Evolutionary conservation across 805 yeast genomes (phyloP), one percentile per base, ranked within the genome.

Genomic region (Sugiyamaella mastotermitis): DNA sequence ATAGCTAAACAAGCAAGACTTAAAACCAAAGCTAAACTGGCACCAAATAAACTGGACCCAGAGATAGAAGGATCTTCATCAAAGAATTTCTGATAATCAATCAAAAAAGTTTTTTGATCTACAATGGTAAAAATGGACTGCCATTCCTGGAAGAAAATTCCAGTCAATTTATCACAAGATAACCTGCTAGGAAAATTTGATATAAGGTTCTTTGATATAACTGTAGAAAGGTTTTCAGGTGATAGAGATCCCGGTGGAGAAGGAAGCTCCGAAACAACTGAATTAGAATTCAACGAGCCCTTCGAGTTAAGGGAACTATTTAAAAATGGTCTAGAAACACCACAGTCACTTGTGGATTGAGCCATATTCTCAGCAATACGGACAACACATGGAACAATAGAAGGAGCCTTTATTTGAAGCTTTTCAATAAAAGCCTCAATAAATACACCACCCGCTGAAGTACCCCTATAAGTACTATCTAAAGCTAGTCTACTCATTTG

Each of bases 101-200:
- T 62, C 53, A 80, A 65, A 51, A 87, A 87, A n/a, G 76, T 69
- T 30, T 73, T 73, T 46, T 76, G 76, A 55, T 83, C 84, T 37
- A 87, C 53, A 11, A 84, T 66, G 0, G 95, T 94, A 16, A 80
- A 65, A 4, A 76, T 60, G 18, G 72, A 68, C 20, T 83, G 80
- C 94, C 95, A 87, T 41, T 81, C 80, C 45, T 76, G 78, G 60
- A 85, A 86, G 54, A 73, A 87, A 3, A 76, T 55, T 0, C 81
- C 70, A 14, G 83, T 70, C 21, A 83, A 67, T 18, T 77, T 76
- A 57, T 87, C 95, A 40, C 84, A 57, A 41, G 76, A 75, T 17
- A 75, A 56, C 39, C 80, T 69, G 16, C 79, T 64, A 3, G 76
- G 76, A 18, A 76, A 26, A 20, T 19, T 16, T 6, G 43, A 28